These are phyloP conservation scores for Carex myosuroides DNA, from an alignment of 176 grass and related monocot genomes.

Conservation along the genomic window DNA sequence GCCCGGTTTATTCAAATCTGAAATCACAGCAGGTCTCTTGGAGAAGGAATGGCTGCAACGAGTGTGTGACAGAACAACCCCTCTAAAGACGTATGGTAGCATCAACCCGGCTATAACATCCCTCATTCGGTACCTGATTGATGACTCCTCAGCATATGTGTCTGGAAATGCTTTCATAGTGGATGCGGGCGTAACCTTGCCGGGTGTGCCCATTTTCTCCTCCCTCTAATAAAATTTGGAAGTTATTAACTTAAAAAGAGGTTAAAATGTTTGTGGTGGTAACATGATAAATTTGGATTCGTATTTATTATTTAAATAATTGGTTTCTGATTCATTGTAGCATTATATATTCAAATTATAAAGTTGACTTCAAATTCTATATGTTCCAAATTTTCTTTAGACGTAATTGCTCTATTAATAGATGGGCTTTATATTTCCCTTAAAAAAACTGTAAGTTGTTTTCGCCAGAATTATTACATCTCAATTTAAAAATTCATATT, in stretches of 20 bases:
- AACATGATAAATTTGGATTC: neutral
- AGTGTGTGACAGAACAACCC: constrained; percentile 28
- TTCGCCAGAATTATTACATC: neutral
- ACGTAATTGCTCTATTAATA: neutral
- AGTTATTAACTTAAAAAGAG: neutral
- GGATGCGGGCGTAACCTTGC: constrained; percentile 25
- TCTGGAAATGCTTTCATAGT: constrained; percentile 37
- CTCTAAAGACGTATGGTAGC: constrained; percentile 27
- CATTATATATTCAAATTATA: neutral
- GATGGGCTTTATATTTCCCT: neutral
- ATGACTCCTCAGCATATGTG: constrained; percentile 38
- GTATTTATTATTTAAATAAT: neutral
- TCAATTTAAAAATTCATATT: too few species aligned
- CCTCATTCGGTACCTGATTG: constrained; percentile 33
- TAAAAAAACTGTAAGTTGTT: neutral
- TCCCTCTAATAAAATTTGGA: constrained; percentile 20
- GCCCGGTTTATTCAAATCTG: constrained; percentile 37
- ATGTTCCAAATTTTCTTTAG: neutral
- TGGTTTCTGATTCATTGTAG: neutral
- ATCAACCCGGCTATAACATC: constrained; percentile 35
- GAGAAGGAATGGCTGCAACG: constrained; percentile 23
- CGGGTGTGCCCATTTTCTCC: constrained; percentile 39
- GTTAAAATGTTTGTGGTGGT: neutral
- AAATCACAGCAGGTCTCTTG: constrained; percentile 31
- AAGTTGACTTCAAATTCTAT: neutral